Conservation (phyloP, 257 asterid species). For the Ilex asprella region DNA sequence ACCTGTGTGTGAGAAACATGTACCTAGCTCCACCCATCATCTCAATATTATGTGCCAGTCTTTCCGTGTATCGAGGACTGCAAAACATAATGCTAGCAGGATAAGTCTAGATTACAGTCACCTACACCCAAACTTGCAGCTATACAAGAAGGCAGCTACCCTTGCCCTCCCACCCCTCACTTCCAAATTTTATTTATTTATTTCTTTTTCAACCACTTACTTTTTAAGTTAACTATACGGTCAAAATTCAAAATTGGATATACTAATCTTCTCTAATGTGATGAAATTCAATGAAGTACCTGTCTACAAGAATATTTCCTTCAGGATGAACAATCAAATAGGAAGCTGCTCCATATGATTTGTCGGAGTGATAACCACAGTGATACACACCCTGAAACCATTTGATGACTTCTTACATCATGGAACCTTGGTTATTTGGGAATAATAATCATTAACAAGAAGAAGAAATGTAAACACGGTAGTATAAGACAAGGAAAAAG, state of each 20-base stretch:
- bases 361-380: constrained; percentile 69
- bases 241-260: no score
- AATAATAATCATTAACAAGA: not conserved
- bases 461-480: no score
- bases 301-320: constrained; percentile 72
- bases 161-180: no score
- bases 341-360: constrained; percentile 65
- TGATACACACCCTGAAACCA: constrained; percentile 58
- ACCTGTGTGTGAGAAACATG: constrained; percentile 76
- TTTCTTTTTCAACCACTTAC: no score
- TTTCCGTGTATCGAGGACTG: constrained; percentile 60
- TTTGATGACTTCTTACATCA: constrained; percentile 4
- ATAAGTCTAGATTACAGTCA: not conserved
- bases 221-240: no score
- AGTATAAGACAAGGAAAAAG: no score
- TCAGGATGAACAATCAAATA: constrained; percentile 55
- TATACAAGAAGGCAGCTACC: not conserved
- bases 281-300: constrained; percentile 22
- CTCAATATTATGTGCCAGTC: constrained; percentile 41
- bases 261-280: no score
- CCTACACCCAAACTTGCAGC: not conserved
- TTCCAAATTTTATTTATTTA: no score
- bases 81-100: constrained; percentile 7
- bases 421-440: not conserved
- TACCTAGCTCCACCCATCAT: constrained; percentile 66